Conservation (phyloP, 2,329 filamentous ascomycete species). For the Colletotrichum aenigma region DNA sequence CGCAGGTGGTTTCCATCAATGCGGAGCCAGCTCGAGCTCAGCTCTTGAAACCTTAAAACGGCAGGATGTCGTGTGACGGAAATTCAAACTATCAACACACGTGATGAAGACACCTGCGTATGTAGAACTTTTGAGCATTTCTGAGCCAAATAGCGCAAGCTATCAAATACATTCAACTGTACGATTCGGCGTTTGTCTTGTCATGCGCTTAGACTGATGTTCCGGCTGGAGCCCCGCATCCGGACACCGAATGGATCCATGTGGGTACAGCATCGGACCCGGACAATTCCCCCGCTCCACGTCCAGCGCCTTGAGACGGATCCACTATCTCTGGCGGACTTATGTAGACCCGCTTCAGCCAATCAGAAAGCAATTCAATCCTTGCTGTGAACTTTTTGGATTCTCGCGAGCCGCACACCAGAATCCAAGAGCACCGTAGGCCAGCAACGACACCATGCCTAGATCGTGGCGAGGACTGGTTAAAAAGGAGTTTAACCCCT, state of each 20-base stretch:
- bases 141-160: neutral
- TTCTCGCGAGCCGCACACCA: neutral
- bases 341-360: constrained; percentile 6
- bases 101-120: neutral
- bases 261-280: neutral
- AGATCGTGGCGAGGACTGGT: neutral
- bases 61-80: neutral
- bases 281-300: neutral
- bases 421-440: neutral
- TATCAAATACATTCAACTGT: neutral
- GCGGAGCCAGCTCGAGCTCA: neutral
- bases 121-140: neutral
- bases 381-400: constrained; percentile 13
- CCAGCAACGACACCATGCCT: constrained; percentile 30
- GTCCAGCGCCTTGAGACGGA: neutral
- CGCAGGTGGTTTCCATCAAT: neutral
- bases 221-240: neutral
- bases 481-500: too few relatives aligned
- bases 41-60: neutral
- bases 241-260: neutral
- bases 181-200: neutral
- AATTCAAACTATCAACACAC: neutral
- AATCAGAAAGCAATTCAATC: constrained; percentile 3
- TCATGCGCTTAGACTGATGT: neutral
- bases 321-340: neutral